These are phyloP conservation scores for Anastatica hierochuntica DNA, from an alignment of 345 rosid genomes.

Conservation along the genomic window DNA sequence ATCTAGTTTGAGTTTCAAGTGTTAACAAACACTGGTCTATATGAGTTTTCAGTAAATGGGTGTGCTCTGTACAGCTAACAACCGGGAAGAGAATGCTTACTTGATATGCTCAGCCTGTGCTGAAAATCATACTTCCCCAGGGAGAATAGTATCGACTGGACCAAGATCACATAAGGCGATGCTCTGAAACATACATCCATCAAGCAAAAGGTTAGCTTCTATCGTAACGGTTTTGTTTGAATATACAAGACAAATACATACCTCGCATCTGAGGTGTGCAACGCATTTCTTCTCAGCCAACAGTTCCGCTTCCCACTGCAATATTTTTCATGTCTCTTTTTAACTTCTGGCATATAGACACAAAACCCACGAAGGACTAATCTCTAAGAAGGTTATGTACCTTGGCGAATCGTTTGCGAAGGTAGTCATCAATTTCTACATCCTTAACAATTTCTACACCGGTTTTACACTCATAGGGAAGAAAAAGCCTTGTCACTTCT, in stretches of 20 bases:
- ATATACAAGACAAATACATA: slow-evolving; percentile 20
- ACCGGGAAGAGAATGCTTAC: too few relatives aligned
- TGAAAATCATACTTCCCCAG: slow-evolving; percentile 76
- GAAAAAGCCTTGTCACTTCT: too few relatives aligned
- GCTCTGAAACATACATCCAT: slow-evolving; percentile 49
- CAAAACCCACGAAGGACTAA: not conserved
- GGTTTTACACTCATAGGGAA: too few relatives aligned
- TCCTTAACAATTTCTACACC: slow-evolving; percentile 89
- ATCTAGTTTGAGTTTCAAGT: not conserved
- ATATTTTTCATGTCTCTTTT: not conserved
- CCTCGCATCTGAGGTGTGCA: slow-evolving; percentile 95
- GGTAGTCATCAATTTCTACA: slow-evolving; percentile 71
- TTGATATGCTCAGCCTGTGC: slow-evolving; percentile 8
- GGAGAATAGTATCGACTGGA: slow-evolving; percentile 97
- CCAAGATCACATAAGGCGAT: slow-evolving; percentile 75
- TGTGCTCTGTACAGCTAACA: slow-evolving; percentile 24
- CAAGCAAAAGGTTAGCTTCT: slow-evolving; percentile 6
- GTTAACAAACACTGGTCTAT: not conserved
- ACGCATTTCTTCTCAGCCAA: slow-evolving; percentile 92
- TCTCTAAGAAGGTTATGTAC: slow-evolving; percentile 30
- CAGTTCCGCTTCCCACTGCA: slow-evolving; percentile 82
- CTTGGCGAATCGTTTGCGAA: slow-evolving; percentile 67
- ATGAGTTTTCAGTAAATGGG: too few relatives aligned
- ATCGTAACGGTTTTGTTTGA: not conserved
- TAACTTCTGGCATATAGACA: not conserved